Evolutionary conservation across 1,284 basidiomycete species (phyloP).

Genomic region (Apiotrichum mycotoxinovorans): DNA sequence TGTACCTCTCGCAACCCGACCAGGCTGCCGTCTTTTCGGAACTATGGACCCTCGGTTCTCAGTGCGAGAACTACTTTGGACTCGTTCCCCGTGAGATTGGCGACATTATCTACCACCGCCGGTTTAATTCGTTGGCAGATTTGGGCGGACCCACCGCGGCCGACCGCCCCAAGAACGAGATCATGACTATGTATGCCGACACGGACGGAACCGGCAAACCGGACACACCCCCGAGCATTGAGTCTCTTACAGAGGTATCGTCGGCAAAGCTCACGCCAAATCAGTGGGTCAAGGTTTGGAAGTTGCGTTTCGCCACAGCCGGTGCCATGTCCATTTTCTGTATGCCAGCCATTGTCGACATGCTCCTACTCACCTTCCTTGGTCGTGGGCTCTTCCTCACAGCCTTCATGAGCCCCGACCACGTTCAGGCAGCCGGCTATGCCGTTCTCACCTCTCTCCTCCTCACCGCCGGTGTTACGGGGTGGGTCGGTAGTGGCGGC

Average conservation of each 20-base stretch:
- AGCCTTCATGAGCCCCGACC: constrained; percentile 8
- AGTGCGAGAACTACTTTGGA: constrained; percentile 19
- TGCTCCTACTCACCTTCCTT: constrained; percentile 12
- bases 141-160: constrained; percentile 1
- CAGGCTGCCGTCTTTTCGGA: constrained; percentile 16
- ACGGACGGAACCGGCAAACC: not conserved
- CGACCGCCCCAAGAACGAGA: constrained; percentile 10
- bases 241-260: constrained; percentile 9
- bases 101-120: constrained; percentile 13
- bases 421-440: constrained; percentile 5
- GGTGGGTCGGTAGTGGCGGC: constrained; percentile 14
- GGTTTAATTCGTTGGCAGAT: not conserved
- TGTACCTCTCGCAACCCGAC: constrained; percentile 9
- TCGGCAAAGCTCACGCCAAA: not conserved
- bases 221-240: too few relatives aligned
- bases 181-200: constrained; percentile 12
- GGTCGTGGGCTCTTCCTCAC: constrained; percentile 15
- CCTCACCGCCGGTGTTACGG: constrained; percentile 8
- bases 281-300: constrained; percentile 10
- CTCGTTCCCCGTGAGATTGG: constrained; percentile 13
- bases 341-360: constrained; percentile 11
- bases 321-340: constrained; percentile 15
- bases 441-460: constrained; percentile 10
- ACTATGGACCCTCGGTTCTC: constrained; percentile 16
- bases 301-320: constrained; percentile 7